Evolutionary conservation across 2,329 filamentous ascomycete species (phyloP), one percentile per base, ranked within the genome.

Genomic region (Neofusicoccum kwambonambiense): DNA sequence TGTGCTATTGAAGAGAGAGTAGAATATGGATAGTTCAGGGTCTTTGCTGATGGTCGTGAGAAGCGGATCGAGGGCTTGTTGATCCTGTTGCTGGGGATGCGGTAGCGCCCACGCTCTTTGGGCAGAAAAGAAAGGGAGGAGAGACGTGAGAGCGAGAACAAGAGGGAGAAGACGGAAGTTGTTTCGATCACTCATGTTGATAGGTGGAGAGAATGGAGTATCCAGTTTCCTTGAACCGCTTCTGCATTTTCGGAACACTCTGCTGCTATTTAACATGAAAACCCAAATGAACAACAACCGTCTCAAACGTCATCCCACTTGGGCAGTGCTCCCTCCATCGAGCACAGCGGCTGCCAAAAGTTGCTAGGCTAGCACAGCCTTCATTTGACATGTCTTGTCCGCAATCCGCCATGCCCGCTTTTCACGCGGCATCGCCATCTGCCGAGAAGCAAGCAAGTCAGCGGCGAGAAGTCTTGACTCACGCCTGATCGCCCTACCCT

Each of bases 1-100:
- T 2, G 56, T 60, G 27, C 41, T 41, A n/a, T 60, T 60, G 42
- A 60, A 60, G 3, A 60, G 37, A 7, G 41, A 45, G 31, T 60
- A 60, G 27, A 49, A 60, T 11, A 34, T 34, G 5, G 41, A 45
- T 7, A 60, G 34, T 8, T 49, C 56, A 4, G 56, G 56, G 19
- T 60, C 56, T n/a, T 35, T 3, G 27, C 56, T 47, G 12, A 60
- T 60, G 3, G 56, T 47, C 31, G 56, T 60, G 8, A 60, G 56
- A 12, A 60, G 56, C 3, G 56, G 56, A 5, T 34, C 22, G 22
- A 35, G 22, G 3, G 47, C 22, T 8, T 34, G 47, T 5, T 15
- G 11, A n/a, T 11, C 47, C 34, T 34, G 9, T n/a, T 35, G 22
- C 27, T 31, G 47, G 13, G 27, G 45, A 49, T 27, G 27, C 8